Conservation (phyloP, 257 asterid species). For the Cynanchum wilfordii region DNA sequence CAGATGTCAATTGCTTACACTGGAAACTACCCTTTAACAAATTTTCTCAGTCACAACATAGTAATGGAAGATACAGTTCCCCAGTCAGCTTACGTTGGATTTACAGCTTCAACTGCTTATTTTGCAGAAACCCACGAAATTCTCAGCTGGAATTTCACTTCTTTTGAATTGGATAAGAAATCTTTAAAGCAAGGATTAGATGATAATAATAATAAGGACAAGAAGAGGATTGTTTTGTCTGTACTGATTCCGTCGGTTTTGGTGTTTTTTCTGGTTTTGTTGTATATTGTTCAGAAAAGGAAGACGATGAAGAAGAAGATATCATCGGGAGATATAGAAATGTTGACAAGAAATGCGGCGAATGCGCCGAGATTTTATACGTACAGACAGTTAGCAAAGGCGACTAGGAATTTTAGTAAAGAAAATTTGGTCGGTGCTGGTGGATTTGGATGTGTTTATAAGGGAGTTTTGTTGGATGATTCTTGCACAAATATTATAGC, state of each 20-base stretch:
- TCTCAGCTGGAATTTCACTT: slow-evolving; percentile 55
- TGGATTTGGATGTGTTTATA: slow-evolving; percentile 69
- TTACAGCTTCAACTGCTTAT: slow-evolving; percentile 54
- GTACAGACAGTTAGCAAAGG: slow-evolving; percentile 52
- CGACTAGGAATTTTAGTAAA: slow-evolving; percentile 44
- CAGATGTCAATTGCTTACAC: slow-evolving; percentile 37
- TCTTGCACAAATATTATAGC: slow-evolving; percentile 30
- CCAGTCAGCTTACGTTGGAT: slow-evolving; percentile 47
- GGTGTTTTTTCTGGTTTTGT: slow-evolving; percentile 14
- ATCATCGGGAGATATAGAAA: slow-evolving; percentile 31
- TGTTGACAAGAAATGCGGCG: slow-evolving; percentile 43
- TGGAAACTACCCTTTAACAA: slow-evolving; percentile 22
- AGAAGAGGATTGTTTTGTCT: slow-evolving; percentile 19
- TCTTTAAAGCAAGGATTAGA: slow-evolving; percentile 24
- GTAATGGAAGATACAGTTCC: slow-evolving; percentile 46
- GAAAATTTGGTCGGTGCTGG: slow-evolving; percentile 56
- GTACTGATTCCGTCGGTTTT: slow-evolving; percentile 30
- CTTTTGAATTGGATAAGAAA: slow-evolving; percentile 32
- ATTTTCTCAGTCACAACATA: slow-evolving; percentile 35
- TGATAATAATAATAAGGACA: neutral
- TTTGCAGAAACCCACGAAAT: slow-evolving; percentile 48
- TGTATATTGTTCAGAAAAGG: slow-evolving; percentile 21
- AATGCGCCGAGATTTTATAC: slow-evolving; percentile 49
- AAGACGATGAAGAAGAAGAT: slow-evolving; percentile 17
- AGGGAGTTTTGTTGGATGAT: slow-evolving; percentile 34